phyloP scores from a whole-genome alignment of 257 asterid species.

The Hygrophila difformis region DNA sequence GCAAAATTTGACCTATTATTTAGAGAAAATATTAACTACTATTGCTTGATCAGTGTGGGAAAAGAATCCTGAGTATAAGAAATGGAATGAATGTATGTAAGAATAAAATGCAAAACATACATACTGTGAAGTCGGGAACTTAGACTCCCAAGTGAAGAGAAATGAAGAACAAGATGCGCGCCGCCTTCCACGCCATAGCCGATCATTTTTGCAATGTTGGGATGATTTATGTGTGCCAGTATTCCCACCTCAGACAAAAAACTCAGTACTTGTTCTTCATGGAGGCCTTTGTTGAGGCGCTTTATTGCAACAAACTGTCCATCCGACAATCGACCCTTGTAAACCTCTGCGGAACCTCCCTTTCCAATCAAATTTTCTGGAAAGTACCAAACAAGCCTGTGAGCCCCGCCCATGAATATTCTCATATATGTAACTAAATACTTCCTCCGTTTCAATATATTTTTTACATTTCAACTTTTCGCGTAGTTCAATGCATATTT shows the following conservation, averaged over 20 bases:
- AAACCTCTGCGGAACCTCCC: constrained; percentile 69
- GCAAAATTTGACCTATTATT: no score
- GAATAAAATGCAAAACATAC: no score
- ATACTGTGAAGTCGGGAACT: constrained; percentile 54
- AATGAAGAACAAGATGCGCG: constrained; percentile 42
- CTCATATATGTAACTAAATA: constrained; percentile 6
- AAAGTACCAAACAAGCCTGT: no score
- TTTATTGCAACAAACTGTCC: constrained; percentile 58
- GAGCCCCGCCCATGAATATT: no score
- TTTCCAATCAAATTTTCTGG: constrained; percentile 59
- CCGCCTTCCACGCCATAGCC: constrained; percentile 82
- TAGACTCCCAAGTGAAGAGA: constrained; percentile 59
- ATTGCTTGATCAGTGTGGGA: neutral
- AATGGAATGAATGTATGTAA: neutral
- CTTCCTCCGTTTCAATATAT: no score
- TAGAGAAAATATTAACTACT: no score
- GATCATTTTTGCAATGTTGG: constrained; percentile 60
- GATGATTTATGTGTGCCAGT: constrained; percentile 66
- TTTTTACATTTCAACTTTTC: no score
- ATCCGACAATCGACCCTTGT: constrained; percentile 46
- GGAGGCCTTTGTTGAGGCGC: constrained; percentile 38
- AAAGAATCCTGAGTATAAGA: neutral
- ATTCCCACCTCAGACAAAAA: constrained; percentile 63
- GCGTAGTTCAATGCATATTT: no score
- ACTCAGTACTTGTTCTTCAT: constrained; percentile 32